Percentiles rank a stretch among this genome's conserved stretches.
Conservation (phyloP, 1,284 basidiomycete species). For the Malassezia nana region DNA sequence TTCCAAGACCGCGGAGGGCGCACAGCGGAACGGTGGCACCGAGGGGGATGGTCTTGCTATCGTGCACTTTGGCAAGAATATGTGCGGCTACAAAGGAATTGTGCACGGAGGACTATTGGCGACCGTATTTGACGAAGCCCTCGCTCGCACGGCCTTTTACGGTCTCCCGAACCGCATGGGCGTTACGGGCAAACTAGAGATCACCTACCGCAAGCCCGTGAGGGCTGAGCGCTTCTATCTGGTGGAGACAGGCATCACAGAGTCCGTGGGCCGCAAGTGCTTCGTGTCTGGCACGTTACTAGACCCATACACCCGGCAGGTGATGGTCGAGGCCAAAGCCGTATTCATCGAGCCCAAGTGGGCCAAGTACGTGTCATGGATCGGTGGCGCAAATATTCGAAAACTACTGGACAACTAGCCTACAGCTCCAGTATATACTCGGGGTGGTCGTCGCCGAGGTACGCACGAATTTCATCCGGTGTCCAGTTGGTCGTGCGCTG, state of each 20-base stretch:
- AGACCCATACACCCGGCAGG: constrained; percentile 62
- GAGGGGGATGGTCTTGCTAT: constrained; percentile 52
- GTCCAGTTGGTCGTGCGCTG: constrained; percentile 21
- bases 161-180: constrained; percentile 73
- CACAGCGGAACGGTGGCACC: constrained; percentile 25
- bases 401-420: neutral
- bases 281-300: constrained; percentile 64
- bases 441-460: constrained; percentile 38
- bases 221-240: constrained; percentile 53
- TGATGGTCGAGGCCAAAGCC: constrained; percentile 67
- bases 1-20: constrained; percentile 36
- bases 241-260: constrained; percentile 58
- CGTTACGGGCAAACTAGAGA: constrained; percentile 63
- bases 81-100: constrained; percentile 86
- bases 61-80: constrained; percentile 68
- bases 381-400: constrained; percentile 11
- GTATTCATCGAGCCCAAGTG: constrained; percentile 75
- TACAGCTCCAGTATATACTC: constrained; percentile 23
- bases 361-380: constrained; percentile 54
- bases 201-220: constrained; percentile 48
- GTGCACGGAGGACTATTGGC: constrained; percentile 85
- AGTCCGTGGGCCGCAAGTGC: constrained; percentile 66
- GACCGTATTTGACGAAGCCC: constrained; percentile 74
- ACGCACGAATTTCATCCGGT: constrained; percentile 27
- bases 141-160: constrained; percentile 60